These are phyloP conservation scores for Phaeosphaeriaceae sp. DNA, from an alignment of 2,329 filamentous ascomycete species.

Conservation along the genomic window DNA sequence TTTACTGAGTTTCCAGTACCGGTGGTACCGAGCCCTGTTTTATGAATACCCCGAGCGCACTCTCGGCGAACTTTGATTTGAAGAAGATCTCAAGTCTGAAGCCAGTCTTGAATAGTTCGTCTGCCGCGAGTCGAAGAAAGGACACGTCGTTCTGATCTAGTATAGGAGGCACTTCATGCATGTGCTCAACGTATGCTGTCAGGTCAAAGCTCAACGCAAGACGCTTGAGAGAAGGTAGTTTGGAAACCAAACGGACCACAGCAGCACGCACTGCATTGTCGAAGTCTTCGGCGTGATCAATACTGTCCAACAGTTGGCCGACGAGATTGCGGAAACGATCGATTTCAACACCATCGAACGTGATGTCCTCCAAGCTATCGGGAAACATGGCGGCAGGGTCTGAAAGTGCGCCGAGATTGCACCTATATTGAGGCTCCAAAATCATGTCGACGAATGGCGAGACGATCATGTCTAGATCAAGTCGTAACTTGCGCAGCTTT, in stretches of 20 bases:
- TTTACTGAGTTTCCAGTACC: background rate
- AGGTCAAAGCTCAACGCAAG: background rate
- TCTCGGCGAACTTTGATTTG: background rate
- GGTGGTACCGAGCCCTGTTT: background rate
- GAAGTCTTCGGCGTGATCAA: background rate
- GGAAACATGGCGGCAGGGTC: background rate
- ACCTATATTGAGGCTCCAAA: background rate
- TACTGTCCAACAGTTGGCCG: too few species aligned
- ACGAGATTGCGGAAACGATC: background rate
- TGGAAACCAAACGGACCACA: background rate
- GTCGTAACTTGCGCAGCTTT: background rate
- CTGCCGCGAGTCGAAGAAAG: constrained; percentile 2
- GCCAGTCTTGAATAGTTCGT: background rate
- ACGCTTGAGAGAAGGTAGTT: background rate
- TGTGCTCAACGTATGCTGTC: background rate
- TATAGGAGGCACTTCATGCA: background rate
- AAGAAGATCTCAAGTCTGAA: background rate
- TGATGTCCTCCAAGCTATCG: background rate
- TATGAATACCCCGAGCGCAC: background rate
- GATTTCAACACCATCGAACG: background rate
- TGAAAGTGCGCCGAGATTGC: background rate
- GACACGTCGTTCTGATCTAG: background rate
- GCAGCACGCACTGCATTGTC: background rate
- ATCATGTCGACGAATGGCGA: background rate
- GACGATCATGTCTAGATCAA: background rate